These are phyloP conservation scores for Dictyostelium discoideum DNA, from an alignment of 78 protist species.

Conservation along the genomic window DNA sequence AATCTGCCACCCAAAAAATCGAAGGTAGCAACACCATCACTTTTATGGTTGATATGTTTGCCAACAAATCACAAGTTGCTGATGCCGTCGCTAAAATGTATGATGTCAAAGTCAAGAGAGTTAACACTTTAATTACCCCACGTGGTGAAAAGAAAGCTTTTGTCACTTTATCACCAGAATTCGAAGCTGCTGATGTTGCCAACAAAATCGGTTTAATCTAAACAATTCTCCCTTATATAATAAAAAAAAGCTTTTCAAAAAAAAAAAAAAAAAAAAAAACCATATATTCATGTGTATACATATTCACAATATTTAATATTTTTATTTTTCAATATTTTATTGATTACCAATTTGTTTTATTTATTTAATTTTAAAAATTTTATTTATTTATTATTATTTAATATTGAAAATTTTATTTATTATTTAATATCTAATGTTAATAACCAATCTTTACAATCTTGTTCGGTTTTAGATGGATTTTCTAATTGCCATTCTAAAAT, in stretches of 20 bases:
- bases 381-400: not conserved
- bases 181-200: constrained; percentile 96
- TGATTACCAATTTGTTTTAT: too few species aligned
- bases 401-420: not conserved
- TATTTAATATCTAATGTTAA: not conserved
- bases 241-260: not conserved
- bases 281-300: too few species aligned
- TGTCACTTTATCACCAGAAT: constrained; percentile 91
- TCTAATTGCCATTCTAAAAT: constrained; percentile 76
- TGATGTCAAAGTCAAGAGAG: constrained; percentile 91
- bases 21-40: constrained; percentile 99
- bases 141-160: constrained; percentile 99
- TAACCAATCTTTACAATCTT: constrained; percentile 66
- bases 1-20: constrained; percentile 97
- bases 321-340: too few species aligned
- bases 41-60: constrained; percentile 94
- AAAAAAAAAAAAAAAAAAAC: not conserved
- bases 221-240: constrained; percentile 26
- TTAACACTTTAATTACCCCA: constrained; percentile 97
- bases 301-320: too few species aligned
- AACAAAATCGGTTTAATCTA: constrained; percentile 97
- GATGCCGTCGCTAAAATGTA: constrained; percentile 95
- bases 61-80: constrained; percentile 97
- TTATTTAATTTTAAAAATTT: too few species aligned
- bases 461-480: constrained; percentile 15